phyloP scores from a whole-genome alignment of 805 yeast genomes.

The Spathaspora girioi region DNA sequence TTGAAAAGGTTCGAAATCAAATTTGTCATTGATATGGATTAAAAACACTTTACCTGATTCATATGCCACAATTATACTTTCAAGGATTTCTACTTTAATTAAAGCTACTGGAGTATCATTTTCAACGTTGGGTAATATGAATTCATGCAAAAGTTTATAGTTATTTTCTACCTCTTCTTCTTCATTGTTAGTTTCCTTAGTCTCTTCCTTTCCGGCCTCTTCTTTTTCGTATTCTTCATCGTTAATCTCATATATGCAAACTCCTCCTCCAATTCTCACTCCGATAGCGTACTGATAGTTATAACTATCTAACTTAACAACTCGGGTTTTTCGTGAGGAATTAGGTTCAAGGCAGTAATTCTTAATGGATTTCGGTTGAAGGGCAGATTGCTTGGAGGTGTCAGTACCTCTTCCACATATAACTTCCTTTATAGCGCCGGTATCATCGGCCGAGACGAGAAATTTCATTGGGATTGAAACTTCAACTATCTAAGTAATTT shows the following conservation, averaged over 20 bases:
- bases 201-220: conserved; percentile 31
- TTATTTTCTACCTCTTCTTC: conserved; percentile 24
- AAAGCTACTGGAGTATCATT: conserved; percentile 29
- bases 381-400: conserved; percentile 66
- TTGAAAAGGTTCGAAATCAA: conserved; percentile 27
- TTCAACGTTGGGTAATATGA: conserved; percentile 17
- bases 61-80: conserved; percentile 42
- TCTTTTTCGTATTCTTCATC: conserved; percentile 24
- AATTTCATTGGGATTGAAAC: conserved; percentile 50
- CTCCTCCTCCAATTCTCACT: conserved; percentile 40
- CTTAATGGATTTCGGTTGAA: conserved; percentile 57
- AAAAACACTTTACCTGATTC: conserved; percentile 42
- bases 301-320: conserved; percentile 29
- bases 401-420: conserved; percentile 68
- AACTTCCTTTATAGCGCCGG: conserved; percentile 63
- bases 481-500: background rate
- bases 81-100: conserved; percentile 21
- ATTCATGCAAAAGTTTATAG: conserved; percentile 32
- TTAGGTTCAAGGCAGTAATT: conserved; percentile 32
- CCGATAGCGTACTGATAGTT: conserved; percentile 36
- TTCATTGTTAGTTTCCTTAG: conserved; percentile 9
- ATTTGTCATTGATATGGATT: conserved; percentile 25
- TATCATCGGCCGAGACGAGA: conserved; percentile 61
- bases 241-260: conserved; percentile 35
- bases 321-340: conserved; percentile 26